A percentile compares a stretch with the other conserved stretches of the same genome.
Conservation (phyloP, 169 alveolate species). For the Plasmodium knowlesi region DNA sequence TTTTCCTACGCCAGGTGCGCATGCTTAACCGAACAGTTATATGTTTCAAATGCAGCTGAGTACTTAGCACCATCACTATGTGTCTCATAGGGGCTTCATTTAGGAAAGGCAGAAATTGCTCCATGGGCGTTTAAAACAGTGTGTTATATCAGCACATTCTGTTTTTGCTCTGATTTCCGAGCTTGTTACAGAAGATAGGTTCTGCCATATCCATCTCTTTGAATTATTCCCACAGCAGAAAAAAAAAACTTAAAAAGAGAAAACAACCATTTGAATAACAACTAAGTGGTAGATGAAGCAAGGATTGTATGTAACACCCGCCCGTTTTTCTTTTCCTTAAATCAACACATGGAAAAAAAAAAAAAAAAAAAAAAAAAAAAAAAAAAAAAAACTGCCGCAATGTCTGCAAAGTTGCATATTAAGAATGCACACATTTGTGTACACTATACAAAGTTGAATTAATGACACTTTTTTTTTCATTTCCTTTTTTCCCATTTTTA, state of each 20-base stretch:
- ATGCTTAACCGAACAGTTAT: not conserved
- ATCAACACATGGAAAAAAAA: not conserved
- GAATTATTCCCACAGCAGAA: not conserved
- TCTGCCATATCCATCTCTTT: not conserved
- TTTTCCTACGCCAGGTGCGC: not conserved
- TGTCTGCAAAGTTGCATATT: not conserved
- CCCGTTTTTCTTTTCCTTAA: not conserved
- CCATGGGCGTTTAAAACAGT: not conserved
- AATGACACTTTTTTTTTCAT: not conserved
- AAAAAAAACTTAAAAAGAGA: not conserved
- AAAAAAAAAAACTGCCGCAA: not conserved
- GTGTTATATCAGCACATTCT: not conserved
- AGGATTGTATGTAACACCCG: not conserved
- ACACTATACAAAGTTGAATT: not conserved
- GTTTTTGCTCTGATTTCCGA: not conserved
- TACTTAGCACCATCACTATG: not conserved
- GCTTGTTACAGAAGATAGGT: not conserved
- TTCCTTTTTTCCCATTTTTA: not conserved
- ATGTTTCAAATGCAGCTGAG: not conserved
- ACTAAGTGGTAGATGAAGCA: not conserved
- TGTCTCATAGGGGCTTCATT: not conserved
- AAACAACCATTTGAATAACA: not conserved
- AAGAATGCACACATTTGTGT: not conserved
- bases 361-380: not conserved
- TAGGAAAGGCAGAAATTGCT: not conserved